A percentile compares a stretch with the other conserved stretches of the same genome.
Evolutionary conservation across 148 eudicot genomes (phyloP).

Genomic region (Camellia granthamiana): DNA sequence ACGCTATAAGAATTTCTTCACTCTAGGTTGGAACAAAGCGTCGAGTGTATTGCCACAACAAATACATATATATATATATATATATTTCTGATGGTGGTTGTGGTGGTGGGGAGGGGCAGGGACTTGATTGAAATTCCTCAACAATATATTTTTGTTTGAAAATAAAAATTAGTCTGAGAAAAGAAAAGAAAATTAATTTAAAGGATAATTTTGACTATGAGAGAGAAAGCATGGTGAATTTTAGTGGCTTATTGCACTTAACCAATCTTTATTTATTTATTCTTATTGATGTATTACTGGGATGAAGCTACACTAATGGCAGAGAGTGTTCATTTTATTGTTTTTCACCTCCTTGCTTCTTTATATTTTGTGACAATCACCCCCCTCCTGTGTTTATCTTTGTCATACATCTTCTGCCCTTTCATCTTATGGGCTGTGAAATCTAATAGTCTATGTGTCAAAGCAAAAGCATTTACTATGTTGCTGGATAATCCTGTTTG

Average conservation of each 20-base stretch:
- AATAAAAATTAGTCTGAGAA: not conserved
- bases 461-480: not conserved
- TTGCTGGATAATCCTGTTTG: not conserved
- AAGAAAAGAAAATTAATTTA: not conserved
- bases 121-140: not conserved
- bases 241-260: not conserved
- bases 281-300: not conserved
- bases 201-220: not conserved
- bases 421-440: not conserved
- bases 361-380: too few relatives aligned
- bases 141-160: not conserved
- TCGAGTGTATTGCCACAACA: not conserved
- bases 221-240: not conserved
- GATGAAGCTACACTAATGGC: not conserved
- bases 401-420: not conserved
- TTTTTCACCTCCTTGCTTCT: too few relatives aligned
- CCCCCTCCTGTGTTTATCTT: not conserved
- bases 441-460: too few relatives aligned
- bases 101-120: not conserved
- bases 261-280: not conserved
- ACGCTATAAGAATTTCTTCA: not conserved
- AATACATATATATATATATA: not conserved
- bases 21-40: not conserved
- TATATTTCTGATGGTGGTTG: too few relatives aligned
- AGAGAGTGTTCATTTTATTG: too few relatives aligned